Conservation (phyloP, 2,329 filamentous ascomycete genomes). For the Trichoderma brevicompactum region DNA sequence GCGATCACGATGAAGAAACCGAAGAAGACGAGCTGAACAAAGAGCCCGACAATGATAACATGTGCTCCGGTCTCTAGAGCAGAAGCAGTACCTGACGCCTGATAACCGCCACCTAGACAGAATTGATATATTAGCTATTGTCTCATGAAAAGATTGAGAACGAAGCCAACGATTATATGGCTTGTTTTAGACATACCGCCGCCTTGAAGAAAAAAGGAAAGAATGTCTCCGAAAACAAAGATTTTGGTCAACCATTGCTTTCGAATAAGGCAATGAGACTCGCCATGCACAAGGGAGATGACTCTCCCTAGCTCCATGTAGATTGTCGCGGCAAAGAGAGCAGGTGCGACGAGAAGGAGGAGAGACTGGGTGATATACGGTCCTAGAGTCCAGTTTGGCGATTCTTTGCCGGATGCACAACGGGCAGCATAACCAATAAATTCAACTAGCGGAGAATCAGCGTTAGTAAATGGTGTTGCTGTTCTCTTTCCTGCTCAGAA, state of each 20-base stretch:
- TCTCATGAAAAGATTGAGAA: no score
- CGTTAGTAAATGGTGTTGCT: no score
- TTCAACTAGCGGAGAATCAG: no score
- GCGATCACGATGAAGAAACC: conserved; percentile 4
- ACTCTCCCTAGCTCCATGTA: conserved; percentile 4
- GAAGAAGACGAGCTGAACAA: background rate
- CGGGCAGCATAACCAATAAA: background rate
- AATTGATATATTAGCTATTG: no score
- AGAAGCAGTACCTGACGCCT: no score
- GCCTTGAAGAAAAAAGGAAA: conserved; percentile 7
- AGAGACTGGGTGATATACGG: conserved; percentile 4
- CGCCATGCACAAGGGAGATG: background rate
- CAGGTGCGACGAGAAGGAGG: conserved; percentile 5
- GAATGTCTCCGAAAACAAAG: background rate
- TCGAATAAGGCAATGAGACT: background rate
- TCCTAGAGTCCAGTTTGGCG: background rate
- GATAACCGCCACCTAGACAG: no score
- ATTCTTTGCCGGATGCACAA: background rate
- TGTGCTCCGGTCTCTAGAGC: no score
- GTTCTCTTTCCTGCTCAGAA: no score
- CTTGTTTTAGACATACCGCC: background rate
- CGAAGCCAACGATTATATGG: no score
- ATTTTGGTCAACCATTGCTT: conserved; percentile 11
- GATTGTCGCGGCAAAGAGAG: conserved; percentile 2
- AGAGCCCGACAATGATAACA: conserved; percentile 7